A percentile compares a stretch with the other conserved stretches of the same genome.
Conservation (phyloP, 2,329 filamentous ascomycete species). For the Periglandula ipomoeae region DNA sequence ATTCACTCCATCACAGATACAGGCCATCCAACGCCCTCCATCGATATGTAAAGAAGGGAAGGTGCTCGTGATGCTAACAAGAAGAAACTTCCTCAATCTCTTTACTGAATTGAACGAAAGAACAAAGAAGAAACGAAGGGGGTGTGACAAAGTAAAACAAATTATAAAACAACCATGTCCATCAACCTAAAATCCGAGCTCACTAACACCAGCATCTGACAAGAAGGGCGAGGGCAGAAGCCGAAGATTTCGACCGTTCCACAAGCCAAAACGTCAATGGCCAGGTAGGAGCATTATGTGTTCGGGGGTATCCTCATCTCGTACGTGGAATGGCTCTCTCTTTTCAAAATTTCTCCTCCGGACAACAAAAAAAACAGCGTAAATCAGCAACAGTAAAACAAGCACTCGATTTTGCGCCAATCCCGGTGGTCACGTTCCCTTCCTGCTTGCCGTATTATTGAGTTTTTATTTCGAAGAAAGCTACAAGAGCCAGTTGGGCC, state of each 20-base stretch:
- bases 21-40: conserved; percentile 4
- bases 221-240: neutral
- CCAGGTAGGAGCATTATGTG: conserved; percentile 6
- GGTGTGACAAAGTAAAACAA: neutral
- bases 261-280: conserved; percentile 3
- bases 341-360: neutral
- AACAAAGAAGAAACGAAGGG: neutral
- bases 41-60: neutral
- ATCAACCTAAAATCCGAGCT: conserved; percentile 4
- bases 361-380: neutral
- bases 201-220: conserved; percentile 1
- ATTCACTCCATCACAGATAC: neutral
- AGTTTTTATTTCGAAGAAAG: conserved; percentile 1
- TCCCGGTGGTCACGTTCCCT: neutral
- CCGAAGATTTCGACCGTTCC: neutral
- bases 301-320: conserved; percentile 8
- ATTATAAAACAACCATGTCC: conserved; percentile 3
- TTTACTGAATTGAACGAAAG: neutral
- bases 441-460: neutral
- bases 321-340: neutral
- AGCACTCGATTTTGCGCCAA: conserved; percentile 1
- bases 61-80: neutral
- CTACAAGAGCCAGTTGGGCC: neutral
- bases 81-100: neutral
- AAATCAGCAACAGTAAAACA: neutral